Base-by-base conservation (phyloP, 805 yeast species). In the Candida broadrunensis region DNA sequence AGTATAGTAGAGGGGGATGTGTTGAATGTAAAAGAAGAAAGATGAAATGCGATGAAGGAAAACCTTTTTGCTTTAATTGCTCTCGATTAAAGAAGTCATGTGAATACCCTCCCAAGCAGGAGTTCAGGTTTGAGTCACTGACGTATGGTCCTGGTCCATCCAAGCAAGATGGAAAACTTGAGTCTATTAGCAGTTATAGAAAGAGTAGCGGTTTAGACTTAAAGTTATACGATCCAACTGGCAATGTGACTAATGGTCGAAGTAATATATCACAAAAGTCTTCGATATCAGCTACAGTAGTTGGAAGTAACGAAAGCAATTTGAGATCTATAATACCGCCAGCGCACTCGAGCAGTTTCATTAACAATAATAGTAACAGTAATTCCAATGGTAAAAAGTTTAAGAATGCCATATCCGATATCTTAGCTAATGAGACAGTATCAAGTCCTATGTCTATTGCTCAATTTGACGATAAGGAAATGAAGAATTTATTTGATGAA, bases 1-100 rank as follows among this genome's bases (percentile, higher is more conserved):
- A 65, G 47, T 68, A 68, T 47, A 57, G 65, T 34, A 52, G 73
- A 14, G 62, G 56, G 5, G 74, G 74, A 12, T 69, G 74, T 48
- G 51, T 49, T n/a, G 73, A 69, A 50, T 69, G 74, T 53, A 68
- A 67, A 43, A 51, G 74, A 32, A 55, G 74, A 32, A 68, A 68
- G 46, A 68, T 67, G 58, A 69, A 69, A 46, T 69, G 74, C 44
- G 74, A 69, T 47, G 74, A 69, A 46, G 51, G 49, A 3, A 54
- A 57, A 41, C 73, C 73, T 4, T 50, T 39, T 33, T 69, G 74
- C 46, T 34, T 42, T 45, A 65, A 68, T 45, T 68, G 74, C 45
- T 41, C 65, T 21, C 48, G 69, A 18, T 54, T 67, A 27, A 55
- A 52, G 32, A 67, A 66, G 42, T 19, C 37, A 7, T 68, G 73